Evolutionary conservation across 495 filamentous ascomycete genomes (phyloP), one percentile per base, ranked within the genome.

Genomic region (Neurospora sp.): DNA sequence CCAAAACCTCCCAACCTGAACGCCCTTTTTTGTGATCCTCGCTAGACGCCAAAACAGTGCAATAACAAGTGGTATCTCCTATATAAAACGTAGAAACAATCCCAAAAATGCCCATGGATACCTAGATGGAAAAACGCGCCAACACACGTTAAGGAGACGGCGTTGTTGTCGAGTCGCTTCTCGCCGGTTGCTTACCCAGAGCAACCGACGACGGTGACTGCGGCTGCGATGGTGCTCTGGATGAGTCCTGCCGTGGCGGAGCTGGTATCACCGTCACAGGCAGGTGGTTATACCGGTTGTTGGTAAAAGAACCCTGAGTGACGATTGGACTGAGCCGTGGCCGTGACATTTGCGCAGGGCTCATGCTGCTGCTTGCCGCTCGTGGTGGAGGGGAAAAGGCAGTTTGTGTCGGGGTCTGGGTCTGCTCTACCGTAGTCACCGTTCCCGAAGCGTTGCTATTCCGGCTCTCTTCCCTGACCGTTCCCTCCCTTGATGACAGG

Each of bases 191-290:
- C 54, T 66, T 66, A 66, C 54, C 54, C 13, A 66, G 28, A 36
- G 54, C 54, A 34, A 66, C 54, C 19, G 31, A 0, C 15, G 28
- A 66, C 54, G 54, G 54, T 36, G 54, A 34, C 7, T 66, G 54
- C 54, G 15, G 54, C 31, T 34, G 54, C 54, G 54, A 66, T 17
- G 54, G 54, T 34, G 54, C 54, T 34, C 54, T 66, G 28, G 54
- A 82, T 0, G 84, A 81, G 4, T 84, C 85, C 24, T 81, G 78
- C 0, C 85, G 80, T 15, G 82, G 80, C 39, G 84, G 85, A 1
- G 85, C 85, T 8, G 84, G 84, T 24, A 87, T 86, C 2, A 87
- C 82, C 39, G 79, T 84, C n/a, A 86, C 81, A 10, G 85, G 85
- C 62, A 87, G 74, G 72, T 66, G 54, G 54, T 66, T 66, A 66